Conservation (phyloP, 768 basidiomycete species). For the Phallus indusiatus region DNA sequence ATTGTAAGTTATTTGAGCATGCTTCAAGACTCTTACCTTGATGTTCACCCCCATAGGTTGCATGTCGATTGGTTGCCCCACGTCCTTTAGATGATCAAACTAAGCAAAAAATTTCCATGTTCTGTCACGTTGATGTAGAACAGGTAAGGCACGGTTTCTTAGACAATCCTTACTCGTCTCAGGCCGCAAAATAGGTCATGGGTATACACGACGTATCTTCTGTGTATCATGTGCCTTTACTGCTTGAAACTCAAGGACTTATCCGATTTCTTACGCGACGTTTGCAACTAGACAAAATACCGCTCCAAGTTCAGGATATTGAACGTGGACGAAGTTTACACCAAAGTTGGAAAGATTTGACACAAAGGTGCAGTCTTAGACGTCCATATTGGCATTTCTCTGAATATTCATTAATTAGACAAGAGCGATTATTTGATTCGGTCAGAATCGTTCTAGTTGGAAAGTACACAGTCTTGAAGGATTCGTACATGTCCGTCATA, state of each 20-base stretch:
- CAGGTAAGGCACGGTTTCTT: slow-evolving; percentile 26
- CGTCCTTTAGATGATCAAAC: slow-evolving; percentile 76
- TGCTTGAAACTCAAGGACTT: slow-evolving; percentile 90
- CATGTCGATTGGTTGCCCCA: slow-evolving; percentile 77
- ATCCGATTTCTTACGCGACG: slow-evolving; percentile 73
- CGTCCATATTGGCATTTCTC: not conserved
- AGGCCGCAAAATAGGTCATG: slow-evolving; percentile 44
- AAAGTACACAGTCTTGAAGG: slow-evolving; percentile 94
- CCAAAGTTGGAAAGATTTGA: slow-evolving; percentile 74
- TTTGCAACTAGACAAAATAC: slow-evolving; percentile 52
- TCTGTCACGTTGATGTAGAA: slow-evolving; percentile 87
- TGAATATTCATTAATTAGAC: slow-evolving; percentile 37
- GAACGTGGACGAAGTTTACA: slow-evolving; percentile 58
- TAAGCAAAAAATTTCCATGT: slow-evolving; percentile 97
- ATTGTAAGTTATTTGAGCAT: slow-evolving; percentile 43
- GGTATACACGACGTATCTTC: slow-evolving; percentile 95
- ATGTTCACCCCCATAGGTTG: slow-evolving; percentile 49
- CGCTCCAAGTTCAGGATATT: slow-evolving; percentile 44
- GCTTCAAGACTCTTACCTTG: not conserved
- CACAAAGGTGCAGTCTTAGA: slow-evolving; percentile 49
- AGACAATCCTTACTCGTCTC: not conserved
- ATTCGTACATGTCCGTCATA: slow-evolving; percentile 97
- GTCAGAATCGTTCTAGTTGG: slow-evolving; percentile 90
- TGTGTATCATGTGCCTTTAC: slow-evolving; percentile 93
- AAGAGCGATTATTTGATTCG: slow-evolving; percentile 84